Evolutionary conservation across 2,329 filamentous ascomycete species (phyloP).

Genomic region (Ambrosiella xylebori): DNA sequence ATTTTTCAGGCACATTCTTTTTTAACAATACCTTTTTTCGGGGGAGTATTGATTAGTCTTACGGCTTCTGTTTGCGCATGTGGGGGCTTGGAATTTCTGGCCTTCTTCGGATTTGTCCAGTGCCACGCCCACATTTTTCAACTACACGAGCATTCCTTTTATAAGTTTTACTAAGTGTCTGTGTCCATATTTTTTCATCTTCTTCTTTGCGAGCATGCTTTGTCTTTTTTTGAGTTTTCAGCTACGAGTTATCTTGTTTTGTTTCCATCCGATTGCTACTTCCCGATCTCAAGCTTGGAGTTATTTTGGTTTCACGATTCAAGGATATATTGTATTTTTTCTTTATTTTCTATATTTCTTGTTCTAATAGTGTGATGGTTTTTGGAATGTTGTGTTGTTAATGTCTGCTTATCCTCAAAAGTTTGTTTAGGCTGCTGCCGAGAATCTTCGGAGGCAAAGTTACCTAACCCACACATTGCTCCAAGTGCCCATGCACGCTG

Average conservation of each 20-base stretch:
- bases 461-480: too few relatives aligned
- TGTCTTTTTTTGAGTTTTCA: not conserved
- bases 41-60: not conserved
- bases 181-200: slow-evolving; percentile 1
- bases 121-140: not conserved
- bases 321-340: too few relatives aligned
- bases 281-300: not conserved
- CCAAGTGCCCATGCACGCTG: too few relatives aligned
- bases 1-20: slow-evolving; percentile 13
- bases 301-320: not conserved
- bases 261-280: not conserved
- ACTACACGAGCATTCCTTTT: not conserved
- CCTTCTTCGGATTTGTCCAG: not conserved
- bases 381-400: too few relatives aligned
- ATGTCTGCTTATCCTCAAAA: too few relatives aligned
- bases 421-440: too few relatives aligned
- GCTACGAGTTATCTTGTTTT: not conserved
- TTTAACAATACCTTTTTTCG: not conserved
- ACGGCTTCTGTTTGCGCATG: not conserved
- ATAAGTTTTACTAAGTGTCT: not conserved
- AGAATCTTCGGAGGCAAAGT: too few relatives aligned
- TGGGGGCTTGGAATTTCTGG: not conserved
- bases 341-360: too few relatives aligned
- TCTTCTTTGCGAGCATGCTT: not conserved
- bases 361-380: too few relatives aligned